Evolutionary conservation across 2,329 filamentous ascomycete genomes (phyloP).

Genomic region (Zasmidium cellare): DNA sequence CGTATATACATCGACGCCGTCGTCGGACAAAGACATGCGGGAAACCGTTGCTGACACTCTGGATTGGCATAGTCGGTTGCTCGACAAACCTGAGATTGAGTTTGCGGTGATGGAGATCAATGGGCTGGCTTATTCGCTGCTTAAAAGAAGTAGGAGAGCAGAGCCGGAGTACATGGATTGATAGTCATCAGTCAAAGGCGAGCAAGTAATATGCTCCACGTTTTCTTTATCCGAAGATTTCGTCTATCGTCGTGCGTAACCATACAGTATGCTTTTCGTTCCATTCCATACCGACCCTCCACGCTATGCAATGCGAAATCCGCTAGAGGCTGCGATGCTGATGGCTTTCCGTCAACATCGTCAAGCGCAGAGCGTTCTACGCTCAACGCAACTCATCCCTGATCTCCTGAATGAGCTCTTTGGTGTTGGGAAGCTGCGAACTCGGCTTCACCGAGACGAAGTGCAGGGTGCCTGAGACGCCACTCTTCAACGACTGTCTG

Average conservation of each 20-base stretch:
- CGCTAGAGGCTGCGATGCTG: not conserved
- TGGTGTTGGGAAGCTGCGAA: constrained; percentile 61
- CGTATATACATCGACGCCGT: constrained; percentile 29
- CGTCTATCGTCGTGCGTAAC: constrained; percentile 3
- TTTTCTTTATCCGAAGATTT: not conserved
- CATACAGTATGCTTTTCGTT: not conserved
- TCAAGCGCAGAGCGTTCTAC: not conserved
- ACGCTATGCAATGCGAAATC: constrained; percentile 6
- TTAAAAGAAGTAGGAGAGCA: constrained; percentile 24
- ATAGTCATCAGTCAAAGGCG: not conserved
- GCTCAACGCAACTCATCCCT: constrained; percentile 43
- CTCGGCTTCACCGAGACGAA: constrained; percentile 51
- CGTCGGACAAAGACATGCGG: constrained; percentile 33
- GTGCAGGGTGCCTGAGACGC: constrained; percentile 51
- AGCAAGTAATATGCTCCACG: not conserved
- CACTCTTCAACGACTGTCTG: constrained; percentile 59
- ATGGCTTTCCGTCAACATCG: not conserved
- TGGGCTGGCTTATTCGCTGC: constrained; percentile 31
- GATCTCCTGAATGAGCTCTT: constrained; percentile 62
- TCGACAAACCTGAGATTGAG: constrained; percentile 31
- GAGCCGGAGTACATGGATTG: constrained; percentile 22
- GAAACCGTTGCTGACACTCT: constrained; percentile 32
- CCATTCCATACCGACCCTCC: not conserved
- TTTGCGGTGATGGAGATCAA: constrained; percentile 29
- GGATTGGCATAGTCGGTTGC: constrained; percentile 23